A percentile compares a stretch with the other conserved stretches of the same genome.
These are phyloP conservation scores for Penicillium tannophilum DNA, from an alignment of 495 filamentous ascomycete genomes.

Conservation along the genomic window DNA sequence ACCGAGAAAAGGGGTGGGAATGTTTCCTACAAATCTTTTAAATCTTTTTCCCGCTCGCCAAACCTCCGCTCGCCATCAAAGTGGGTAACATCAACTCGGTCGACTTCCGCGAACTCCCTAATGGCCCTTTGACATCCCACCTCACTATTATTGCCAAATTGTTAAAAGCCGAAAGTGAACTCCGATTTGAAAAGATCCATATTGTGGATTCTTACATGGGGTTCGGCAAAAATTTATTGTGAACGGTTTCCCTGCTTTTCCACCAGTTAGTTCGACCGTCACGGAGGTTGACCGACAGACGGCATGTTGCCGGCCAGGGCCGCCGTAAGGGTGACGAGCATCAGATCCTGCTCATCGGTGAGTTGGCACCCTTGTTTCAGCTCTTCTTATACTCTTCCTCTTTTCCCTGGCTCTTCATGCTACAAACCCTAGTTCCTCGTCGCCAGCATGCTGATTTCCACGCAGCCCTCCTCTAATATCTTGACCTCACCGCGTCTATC, in stretches of 20 bases:
- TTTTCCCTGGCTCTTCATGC: background rate
- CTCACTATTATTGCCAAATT: background rate
- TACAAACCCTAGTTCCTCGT: slow-evolving; percentile 2
- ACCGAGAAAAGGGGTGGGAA: background rate
- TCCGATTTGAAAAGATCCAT: slow-evolving; percentile 4
- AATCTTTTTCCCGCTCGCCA: slow-evolving; percentile 5
- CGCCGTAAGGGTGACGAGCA: slow-evolving; percentile 16
- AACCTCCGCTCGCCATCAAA: slow-evolving; percentile 1
- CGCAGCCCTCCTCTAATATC: slow-evolving; percentile 20
- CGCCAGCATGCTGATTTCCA: slow-evolving; percentile 26
- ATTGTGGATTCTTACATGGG: background rate
- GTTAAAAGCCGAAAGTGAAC: slow-evolving; percentile 1
- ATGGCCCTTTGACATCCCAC: background rate
- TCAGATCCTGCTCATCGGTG: slow-evolving; percentile 21
- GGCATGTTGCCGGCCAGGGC: slow-evolving; percentile 23
- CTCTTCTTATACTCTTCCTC: slow-evolving; percentile 1
- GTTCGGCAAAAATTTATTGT: slow-evolving; percentile 16
- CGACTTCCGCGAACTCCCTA: slow-evolving; percentile 23
- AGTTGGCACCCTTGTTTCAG: slow-evolving; percentile 15
- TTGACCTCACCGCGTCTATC: slow-evolving; percentile 20
- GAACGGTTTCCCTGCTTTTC: slow-evolving; percentile 17
- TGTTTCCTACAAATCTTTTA: background rate
- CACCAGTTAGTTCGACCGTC: slow-evolving; percentile 2
- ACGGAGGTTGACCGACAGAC: slow-evolving; percentile 26
- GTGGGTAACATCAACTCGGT: slow-evolving; percentile 16